Base-by-base conservation (phyloP, 164 flowering plant genomes). In the Berberis thunbergii region DNA sequence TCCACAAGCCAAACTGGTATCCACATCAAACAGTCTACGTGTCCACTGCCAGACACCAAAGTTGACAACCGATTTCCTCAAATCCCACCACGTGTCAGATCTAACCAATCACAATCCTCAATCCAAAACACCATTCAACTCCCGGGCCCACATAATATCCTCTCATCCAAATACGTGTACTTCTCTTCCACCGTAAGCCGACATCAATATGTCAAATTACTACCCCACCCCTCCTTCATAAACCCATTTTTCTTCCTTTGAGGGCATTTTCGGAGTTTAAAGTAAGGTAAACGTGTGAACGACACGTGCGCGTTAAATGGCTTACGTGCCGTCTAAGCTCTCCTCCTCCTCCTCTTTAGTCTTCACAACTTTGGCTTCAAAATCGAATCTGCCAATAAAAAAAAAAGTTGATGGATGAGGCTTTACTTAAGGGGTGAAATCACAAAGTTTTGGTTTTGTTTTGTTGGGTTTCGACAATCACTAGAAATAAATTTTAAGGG, bases 251-350 rank as follows among this genome's bases (percentile, higher is more conserved):
- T 48, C 9, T 1, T 5, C 50, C 26, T 26, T 26, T 26, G 26
- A 26, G 55, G 55, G 11, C 11, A 8, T 53, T 3, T 3, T 53
- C 3, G 11, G 8, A 8, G 55, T 8, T 53, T 5, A 48, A 5
- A 9, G 50, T 5, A 9, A 9, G 50, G 50, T 48, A 48, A 5
- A 48, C 5, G 7, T 5, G 50, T 55, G 10, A 4, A 3, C 3
- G 46, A 40, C 64, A 46, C 64, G 60, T 60, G 67, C 54, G 56
- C 26, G 26, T 26, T 26, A 26, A 5, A n/a, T 39, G 40, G 41
- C 60, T 60, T 64, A 45, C 60, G 57, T 54, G 63, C 68, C 68
- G 68, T 64, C 64, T 54, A 53, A 55, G 61, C 54, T 42, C 59
- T 59, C 52, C 40, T n/a, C n/a, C 6, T 42, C 43, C 43, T 26